Evolutionary conservation across 2,329 filamentous ascomycete species (phyloP), one percentile per base, ranked within the genome.

Genomic region (Botrytis elliptica): DNA sequence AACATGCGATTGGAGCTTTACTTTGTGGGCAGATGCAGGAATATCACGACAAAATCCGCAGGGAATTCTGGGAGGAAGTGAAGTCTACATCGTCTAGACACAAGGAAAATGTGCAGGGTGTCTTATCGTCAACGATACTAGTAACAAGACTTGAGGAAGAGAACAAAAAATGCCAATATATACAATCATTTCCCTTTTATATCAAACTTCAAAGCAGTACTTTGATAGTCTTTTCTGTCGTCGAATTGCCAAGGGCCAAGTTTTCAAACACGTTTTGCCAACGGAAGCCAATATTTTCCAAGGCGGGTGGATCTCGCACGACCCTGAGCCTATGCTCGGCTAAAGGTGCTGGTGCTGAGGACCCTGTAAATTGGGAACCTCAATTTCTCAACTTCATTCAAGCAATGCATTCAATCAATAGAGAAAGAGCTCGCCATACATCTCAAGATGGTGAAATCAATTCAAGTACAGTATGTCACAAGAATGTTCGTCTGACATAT

Each of bases 231-330:
- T 29, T 55, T 2, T 29, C n/a, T 40, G 16, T 29, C 29, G 10
- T 55, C n/a, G 29, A 4, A 57, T 57, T 42, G 36, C 66, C 66
- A 68, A 68, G 46, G 25, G 66, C 66, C 36, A 57, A 68, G 66
- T 57, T 57, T 46, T 18, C 49, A 57, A 42, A 22, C 66, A 57
- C 36, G 38, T 69, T 69, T 33, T 69, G 49, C 66, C 49, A 57
- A 69, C 40, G n/a, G 55, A 69, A 69, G 66, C 66, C 38, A 44
- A 57, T 69, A 25, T 44, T 69, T 57, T 59, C 49, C 66, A 57
- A 69, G 66, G 8, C 49, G 66, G 18, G 46, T 10, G 18, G 66
- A 69, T 57, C 66, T 52, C 4, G 7, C 33, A 67, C n/a, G 33
- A 33, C 44, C 22, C 10, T 52, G 40, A 55, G 64, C 65, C 65